phyloP scores from a whole-genome alignment of 148 eudicot species.

The Cornus florida region DNA sequence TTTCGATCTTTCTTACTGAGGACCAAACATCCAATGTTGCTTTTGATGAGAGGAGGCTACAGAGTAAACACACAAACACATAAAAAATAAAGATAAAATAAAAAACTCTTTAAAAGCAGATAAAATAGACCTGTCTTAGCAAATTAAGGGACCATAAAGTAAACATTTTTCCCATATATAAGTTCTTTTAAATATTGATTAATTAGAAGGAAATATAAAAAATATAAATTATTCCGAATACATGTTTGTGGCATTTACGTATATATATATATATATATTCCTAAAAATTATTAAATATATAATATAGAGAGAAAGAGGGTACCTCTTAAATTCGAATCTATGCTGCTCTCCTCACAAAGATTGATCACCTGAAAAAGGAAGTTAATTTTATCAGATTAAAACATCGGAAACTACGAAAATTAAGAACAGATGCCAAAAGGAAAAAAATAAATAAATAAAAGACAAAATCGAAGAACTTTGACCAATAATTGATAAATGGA shows the following conservation, averaged over 20 bases:
- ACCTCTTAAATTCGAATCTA: not conserved
- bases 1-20: not conserved
- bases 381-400: not conserved
- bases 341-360: not conserved
- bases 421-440: not conserved
- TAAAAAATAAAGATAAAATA: not conserved
- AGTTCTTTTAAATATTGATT: not conserved
- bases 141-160: not conserved
- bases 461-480: not conserved
- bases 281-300: too few relatives aligned
- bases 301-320: not conserved
- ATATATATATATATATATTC: too few relatives aligned
- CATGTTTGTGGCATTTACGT: not conserved
- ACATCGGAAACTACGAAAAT: not conserved
- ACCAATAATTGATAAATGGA: too few relatives aligned
- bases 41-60: too few relatives aligned
- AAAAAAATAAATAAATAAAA: too few relatives aligned
- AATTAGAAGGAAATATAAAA: too few relatives aligned
- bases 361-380: not conserved
- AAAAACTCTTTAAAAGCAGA: not conserved
- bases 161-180: not conserved
- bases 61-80: too few relatives aligned
- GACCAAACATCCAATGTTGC: too few relatives aligned
- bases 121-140: too few relatives aligned
- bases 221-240: too few relatives aligned